Evolutionary conservation across 192 early-diverging fungal species (phyloP).

Genomic region (Chytriomyces hyalinus): DNA sequence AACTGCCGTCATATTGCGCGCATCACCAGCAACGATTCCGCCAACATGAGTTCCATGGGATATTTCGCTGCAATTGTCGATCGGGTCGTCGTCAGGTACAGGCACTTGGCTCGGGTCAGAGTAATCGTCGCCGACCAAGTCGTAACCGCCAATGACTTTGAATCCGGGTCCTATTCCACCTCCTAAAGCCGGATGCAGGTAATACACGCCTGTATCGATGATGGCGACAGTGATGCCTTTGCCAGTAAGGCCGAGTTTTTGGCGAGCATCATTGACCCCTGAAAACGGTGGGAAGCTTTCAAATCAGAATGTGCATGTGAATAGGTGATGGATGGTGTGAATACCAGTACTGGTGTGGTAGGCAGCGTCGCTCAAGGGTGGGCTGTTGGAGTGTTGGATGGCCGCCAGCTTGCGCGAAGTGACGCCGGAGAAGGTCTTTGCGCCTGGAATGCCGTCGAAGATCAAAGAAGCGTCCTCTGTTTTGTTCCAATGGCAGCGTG

Average conservation of each 20-base stretch:
- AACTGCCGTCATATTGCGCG: slow-evolving; percentile 25
- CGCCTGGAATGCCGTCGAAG: too few species aligned
- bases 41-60: slow-evolving; percentile 59
- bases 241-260: slow-evolving; percentile 43
- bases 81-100: slow-evolving; percentile 50
- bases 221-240: slow-evolving; percentile 58
- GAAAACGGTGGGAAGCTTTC: slow-evolving; percentile 1
- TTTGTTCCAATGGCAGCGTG: too few species aligned
- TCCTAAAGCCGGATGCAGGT: slow-evolving; percentile 58
- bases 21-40: slow-evolving; percentile 54
- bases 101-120: background rate
- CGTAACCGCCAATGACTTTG: slow-evolving; percentile 45
- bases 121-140: slow-evolving; percentile 55
- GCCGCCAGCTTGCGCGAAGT: background rate
- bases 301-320: too few species aligned
- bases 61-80: slow-evolving; percentile 47
- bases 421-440: too few species aligned
- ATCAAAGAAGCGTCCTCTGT: too few species aligned
- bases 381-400: background rate
- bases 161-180: slow-evolving; percentile 46
- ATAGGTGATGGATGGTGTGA: too few species aligned
- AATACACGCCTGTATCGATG: slow-evolving; percentile 59
- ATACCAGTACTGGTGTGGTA: background rate
- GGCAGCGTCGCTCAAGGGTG: background rate
- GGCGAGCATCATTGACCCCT: slow-evolving; percentile 42